Evolutionary conservation across 2,329 filamentous ascomycete genomes (phyloP), one percentile per base, ranked within the genome.

Genomic region (Trichoderma sp.): DNA sequence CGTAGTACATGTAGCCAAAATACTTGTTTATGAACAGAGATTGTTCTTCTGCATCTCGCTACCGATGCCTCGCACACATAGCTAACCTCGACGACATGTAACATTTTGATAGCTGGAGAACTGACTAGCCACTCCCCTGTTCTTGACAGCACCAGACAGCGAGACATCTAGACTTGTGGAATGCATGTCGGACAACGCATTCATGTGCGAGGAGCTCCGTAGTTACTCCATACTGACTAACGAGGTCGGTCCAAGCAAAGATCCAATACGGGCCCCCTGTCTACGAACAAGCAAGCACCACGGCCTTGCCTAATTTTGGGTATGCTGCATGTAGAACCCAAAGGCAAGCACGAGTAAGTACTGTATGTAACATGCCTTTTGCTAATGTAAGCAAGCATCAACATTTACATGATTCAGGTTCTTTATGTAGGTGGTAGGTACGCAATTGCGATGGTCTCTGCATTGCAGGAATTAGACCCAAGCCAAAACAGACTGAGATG

Each of bases 151-250:
- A 41, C 33, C 3, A 45, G 56, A 63, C 38, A 71, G 53, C 56
- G 35, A 71, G 68, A 45, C 59, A 53, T 64, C 24, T 35, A 64
- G 35, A 63, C 18, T 56, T 38, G 33, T 33, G 60, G 41, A 38
- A 65, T 73, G 69, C 69, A 65, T 65, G 24, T 33, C 41, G 60
- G 60, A 73, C 69, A 73, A 65, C 69, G 69, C 69, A 73, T 73
- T 33, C 69, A 65, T 65, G 60, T 73, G 41, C 35, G 41, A 35
- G 14, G 67, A 38, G 67, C 67, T 71, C 67, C 53, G 69, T 73
- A 65, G n/a, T n/a, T n/a, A 21, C 60, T 56, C 27, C 69, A 63
- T 63, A 31, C 16, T 60, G 24, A 60, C 66, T 27, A 60, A 41
- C 21, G 56, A 60, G 31, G 24, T 12, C n/a, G 27, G 53, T 38